phyloP scores from a whole-genome alignment of 352 stramenopile genomes.

The Phytophthora gonapodyides region DNA sequence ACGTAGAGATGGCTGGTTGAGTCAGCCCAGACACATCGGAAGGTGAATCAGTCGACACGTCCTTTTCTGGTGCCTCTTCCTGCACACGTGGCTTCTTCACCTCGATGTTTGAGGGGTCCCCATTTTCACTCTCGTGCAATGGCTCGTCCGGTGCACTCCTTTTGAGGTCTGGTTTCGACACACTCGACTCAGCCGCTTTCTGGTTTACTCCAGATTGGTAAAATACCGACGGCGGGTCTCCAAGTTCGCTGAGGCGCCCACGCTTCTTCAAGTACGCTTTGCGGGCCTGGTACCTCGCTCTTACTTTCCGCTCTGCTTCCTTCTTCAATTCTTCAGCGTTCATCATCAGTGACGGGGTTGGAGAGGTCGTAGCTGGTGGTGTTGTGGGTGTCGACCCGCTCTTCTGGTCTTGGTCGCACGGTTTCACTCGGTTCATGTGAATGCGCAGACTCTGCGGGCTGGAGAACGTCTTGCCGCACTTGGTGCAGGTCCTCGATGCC shows the following conservation, averaged over 20 bases:
- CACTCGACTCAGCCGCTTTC: not conserved
- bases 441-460: constrained; percentile 38
- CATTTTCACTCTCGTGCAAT: not conserved
- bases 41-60: constrained; percentile 2
- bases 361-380: not conserved
- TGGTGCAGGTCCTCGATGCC: constrained; percentile 29
- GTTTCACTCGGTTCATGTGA: constrained; percentile 37
- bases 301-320: constrained; percentile 27
- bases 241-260: constrained; percentile 29
- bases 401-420: constrained; percentile 24
- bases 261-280: constrained; percentile 41
- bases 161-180: constrained; percentile 12
- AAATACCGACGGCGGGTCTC: constrained; percentile 4
- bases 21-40: constrained; percentile 22
- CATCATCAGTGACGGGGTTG: constrained; percentile 5
- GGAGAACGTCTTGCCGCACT: constrained; percentile 36
- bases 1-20: not conserved
- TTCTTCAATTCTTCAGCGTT: constrained; percentile 25
- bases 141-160: constrained; percentile 8
- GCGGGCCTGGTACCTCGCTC: constrained; percentile 30
- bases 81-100: constrained; percentile 25
- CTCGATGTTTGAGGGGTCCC: constrained; percentile 7
- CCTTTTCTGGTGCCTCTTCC: constrained; percentile 6
- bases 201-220: constrained; percentile 1
- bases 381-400: constrained; percentile 9